Percentiles rank a stretch among this genome's conserved stretches.
Conservation (phyloP, 768 basidiomycete species). For the Aureoboletus auriporus region DNA sequence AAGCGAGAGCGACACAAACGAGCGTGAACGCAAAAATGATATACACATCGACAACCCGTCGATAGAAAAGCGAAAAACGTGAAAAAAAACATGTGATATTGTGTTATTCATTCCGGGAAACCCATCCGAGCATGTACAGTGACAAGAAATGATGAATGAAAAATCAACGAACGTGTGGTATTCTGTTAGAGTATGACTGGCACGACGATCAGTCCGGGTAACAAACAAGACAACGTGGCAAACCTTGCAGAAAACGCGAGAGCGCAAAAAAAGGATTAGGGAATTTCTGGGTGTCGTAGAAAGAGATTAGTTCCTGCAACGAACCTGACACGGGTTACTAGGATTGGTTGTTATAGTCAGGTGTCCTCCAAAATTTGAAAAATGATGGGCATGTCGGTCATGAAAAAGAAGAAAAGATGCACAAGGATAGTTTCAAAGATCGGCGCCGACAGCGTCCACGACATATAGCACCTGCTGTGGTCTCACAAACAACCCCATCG, state of each 20-base stretch:
- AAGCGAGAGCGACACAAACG: too few relatives aligned
- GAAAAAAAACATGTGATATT: too few relatives aligned
- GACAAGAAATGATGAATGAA: too few relatives aligned
- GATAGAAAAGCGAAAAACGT: too few relatives aligned
- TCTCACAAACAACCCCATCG: conserved; percentile 73
- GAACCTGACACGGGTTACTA: conserved; percentile 1
- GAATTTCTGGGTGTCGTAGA: conserved; percentile 16
- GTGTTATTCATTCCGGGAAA: too few relatives aligned
- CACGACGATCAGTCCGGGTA: too few relatives aligned
- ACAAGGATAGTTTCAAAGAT: conserved; percentile 39
- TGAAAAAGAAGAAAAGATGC: conserved; percentile 1
- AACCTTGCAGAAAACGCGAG: background rate
- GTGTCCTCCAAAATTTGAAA: background rate
- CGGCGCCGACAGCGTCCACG: conserved; percentile 72
- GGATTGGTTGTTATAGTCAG: conserved; percentile 5
- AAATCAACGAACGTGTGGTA: too few relatives aligned
- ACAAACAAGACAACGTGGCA: too few relatives aligned
- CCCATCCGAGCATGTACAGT: too few relatives aligned
- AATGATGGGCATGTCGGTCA: conserved; percentile 7
- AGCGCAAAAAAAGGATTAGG: conserved; percentile 11
- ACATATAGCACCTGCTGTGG: conserved; percentile 87
- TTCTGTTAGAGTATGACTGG: too few relatives aligned
- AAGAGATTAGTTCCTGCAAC: conserved; percentile 21
- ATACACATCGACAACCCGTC: too few relatives aligned
- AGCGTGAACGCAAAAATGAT: too few relatives aligned